Conservation (phyloP, 257 asterid species). For the Orobanche coerulescens region DNA sequence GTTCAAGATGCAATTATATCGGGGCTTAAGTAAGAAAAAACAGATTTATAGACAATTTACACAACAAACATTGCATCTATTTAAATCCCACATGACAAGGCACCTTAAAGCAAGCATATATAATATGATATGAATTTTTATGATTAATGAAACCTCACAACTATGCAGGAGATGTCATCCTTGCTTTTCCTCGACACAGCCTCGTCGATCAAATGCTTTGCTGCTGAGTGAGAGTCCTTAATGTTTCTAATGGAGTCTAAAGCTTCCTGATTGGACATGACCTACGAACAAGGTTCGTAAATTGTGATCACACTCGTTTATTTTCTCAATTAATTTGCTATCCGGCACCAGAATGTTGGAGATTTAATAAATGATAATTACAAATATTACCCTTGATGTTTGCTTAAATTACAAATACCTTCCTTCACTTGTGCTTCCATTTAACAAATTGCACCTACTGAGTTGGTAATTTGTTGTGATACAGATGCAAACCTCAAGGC, state of each 20-base stretch:
- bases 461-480: too few species aligned
- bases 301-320: too few species aligned
- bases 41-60: neutral
- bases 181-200: conserved; percentile 67
- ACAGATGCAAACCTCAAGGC: neutral
- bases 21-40: neutral
- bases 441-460: too few species aligned
- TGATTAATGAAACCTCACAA: conserved; percentile 55
- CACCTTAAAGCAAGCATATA: neutral
- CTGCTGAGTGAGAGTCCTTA: conserved; percentile 65
- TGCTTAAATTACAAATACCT: too few species aligned
- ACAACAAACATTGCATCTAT: neutral
- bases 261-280: conserved; percentile 86
- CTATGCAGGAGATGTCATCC: conserved; percentile 93
- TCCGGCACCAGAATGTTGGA: too few species aligned
- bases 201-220: conserved; percentile 53
- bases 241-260: conserved; percentile 53
- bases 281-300: conserved; percentile 37
- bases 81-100: neutral
- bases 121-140: neutral
- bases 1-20: neutral
- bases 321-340: too few species aligned
- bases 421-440: too few species aligned
- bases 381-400: too few species aligned
- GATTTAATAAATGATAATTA: too few species aligned